Percentiles rank a stretch among this genome's conserved stretches.
These are phyloP conservation scores for Trametes versicolor DNA, from an alignment of 1,284 basidiomycete species.

Conservation along the genomic window DNA sequence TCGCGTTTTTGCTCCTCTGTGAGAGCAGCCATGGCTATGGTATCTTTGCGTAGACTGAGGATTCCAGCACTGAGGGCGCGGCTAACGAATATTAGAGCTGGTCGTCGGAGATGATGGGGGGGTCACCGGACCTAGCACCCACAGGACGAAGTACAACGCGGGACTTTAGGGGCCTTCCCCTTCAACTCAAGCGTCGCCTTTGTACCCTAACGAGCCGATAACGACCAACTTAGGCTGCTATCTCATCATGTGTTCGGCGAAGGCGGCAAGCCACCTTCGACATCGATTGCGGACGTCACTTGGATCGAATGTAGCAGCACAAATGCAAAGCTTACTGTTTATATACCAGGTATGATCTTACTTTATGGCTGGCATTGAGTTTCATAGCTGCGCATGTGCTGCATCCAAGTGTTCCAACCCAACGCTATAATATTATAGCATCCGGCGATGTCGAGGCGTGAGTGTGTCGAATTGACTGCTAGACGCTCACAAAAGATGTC, in stretches of 20 bases:
- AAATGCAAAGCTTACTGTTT: background rate
- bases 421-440: too few species aligned
- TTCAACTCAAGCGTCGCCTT: background rate
- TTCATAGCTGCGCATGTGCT: too few species aligned
- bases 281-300: background rate
- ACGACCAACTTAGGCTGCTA: background rate
- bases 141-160: background rate
- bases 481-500: too few species aligned
- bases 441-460: too few species aligned
- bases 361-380: too few species aligned
- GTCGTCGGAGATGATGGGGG: background rate
- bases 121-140: background rate
- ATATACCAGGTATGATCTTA: too few species aligned
- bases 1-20: conserved; percentile 55
- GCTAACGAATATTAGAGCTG: too few species aligned
- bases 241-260: conserved; percentile 24
- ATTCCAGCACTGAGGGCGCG: too few species aligned
- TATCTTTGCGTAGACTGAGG: background rate
- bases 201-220: background rate
- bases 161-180: background rate
- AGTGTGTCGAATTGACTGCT: too few species aligned
- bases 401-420: too few species aligned
- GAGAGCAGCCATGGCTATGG: conserved; percentile 36
- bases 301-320: too few species aligned
- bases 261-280: conserved; percentile 15